A percentile compares a stretch with the other conserved stretches of the same genome.
phyloP scores from a whole-genome alignment of 2,329 filamentous ascomycete species.

The Ophiostoma sp. region DNA sequence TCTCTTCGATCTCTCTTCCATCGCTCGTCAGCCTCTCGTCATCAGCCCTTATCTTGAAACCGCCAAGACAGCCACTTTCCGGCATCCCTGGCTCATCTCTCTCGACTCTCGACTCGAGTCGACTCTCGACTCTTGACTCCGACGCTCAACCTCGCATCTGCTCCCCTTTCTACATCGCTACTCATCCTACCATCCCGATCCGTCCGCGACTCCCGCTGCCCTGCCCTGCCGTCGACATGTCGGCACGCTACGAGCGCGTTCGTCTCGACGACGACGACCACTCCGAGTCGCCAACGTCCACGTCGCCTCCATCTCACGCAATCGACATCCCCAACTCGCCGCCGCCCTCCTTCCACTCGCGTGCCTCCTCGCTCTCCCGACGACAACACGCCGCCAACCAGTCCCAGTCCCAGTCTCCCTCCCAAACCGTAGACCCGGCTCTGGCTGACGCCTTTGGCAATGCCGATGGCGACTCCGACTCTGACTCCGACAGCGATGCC shows the following conservation, averaged over 20 bases:
- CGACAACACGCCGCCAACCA: slow-evolving; percentile 2
- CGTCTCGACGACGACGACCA: slow-evolving; percentile 33
- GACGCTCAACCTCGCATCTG: background rate
- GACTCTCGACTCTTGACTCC: background rate
- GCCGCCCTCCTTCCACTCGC: slow-evolving; percentile 83
- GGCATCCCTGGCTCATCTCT: background rate
- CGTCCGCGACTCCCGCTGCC: background rate
- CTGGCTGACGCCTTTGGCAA: slow-evolving; percentile 89
- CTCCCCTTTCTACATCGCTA: background rate
- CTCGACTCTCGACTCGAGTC: background rate
- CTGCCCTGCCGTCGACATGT: slow-evolving; percentile 36
- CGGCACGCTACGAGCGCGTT: slow-evolving; percentile 55
- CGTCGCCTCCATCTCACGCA: slow-evolving; percentile 38
- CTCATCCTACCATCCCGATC: background rate
- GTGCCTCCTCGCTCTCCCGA: slow-evolving; percentile 57
- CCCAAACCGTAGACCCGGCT: slow-evolving; percentile 59
- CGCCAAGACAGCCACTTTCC: background rate
- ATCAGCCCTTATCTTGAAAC: background rate
- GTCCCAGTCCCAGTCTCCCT: background rate
- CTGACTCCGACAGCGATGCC: slow-evolving; percentile 80
- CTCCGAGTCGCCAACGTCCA: slow-evolving; percentile 56
- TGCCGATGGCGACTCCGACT: slow-evolving; percentile 54
- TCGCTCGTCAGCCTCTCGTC: background rate
- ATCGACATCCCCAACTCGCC: slow-evolving; percentile 52
- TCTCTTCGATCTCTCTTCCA: background rate